Evolutionary conservation across 371 early-diverging fungal species (phyloP), one percentile per base, ranked within the genome.

Genomic region (Fennellomyces sp.): DNA sequence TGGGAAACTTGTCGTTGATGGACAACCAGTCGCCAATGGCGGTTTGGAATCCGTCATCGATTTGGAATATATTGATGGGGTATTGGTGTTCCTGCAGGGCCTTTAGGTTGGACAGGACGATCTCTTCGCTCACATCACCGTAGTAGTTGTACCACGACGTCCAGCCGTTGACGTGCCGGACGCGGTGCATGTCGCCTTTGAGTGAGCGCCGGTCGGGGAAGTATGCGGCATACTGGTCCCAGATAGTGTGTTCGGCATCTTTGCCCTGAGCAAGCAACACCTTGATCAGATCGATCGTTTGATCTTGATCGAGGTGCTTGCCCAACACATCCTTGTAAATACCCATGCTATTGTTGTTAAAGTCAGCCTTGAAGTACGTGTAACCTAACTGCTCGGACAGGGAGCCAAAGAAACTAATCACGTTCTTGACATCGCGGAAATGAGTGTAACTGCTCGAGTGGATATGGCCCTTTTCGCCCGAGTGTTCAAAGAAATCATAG

Each of bases 131-230:
- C 23, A 86, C 82, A 59, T 81, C 80, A 13, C 79, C 86, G 45
- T 86, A 82, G 28, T 83, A 80, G 33, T 73, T 70, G 29, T 86
- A 86, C 85, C 86, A 86, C 1, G 83, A 81, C 3, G 84, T 86
- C 83, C 84, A 86, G 7, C 86, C 86, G 29, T 74, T 77, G 27
- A 80, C 76, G 27, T 54, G 55, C 28, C 55, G 8, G 2, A 35
- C n/a, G 12, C 35, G 55, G 31, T 61, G 54, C 19, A 60, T 65
- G 30, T 63, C 63, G 7, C 75, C 78, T 26, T 62, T 58, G 13
- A 76, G 66, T 0, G 64, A 36, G 10, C 76, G 68, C 13, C 60
- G 59, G 25, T 81, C 70, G 26, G 50, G 51, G 52, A 69, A 78
- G 55, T 70, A 78, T 0, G 68, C 54, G 5, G 78, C 69, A 42